A percentile compares a stretch with the other conserved stretches of the same genome.
phyloP scores from a whole-genome alignment of 257 asterid genomes.

The Plantago ovata region DNA sequence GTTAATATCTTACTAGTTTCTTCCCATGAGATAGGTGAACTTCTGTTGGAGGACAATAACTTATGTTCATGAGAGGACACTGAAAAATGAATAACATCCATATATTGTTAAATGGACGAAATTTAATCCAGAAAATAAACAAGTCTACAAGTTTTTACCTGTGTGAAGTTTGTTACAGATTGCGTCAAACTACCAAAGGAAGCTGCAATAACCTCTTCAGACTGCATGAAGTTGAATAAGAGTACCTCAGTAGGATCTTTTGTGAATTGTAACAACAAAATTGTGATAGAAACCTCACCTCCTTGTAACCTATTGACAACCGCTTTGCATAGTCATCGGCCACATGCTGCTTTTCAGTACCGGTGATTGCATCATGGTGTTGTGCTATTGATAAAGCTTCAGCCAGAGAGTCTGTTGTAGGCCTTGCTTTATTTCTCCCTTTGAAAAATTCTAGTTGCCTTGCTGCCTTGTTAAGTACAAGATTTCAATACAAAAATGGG shows the following conservation, averaged over 20 bases:
- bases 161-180: conserved; percentile 5
- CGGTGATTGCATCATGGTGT: conserved; percentile 53
- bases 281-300: conserved; percentile 24
- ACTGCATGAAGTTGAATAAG: conserved; percentile 1
- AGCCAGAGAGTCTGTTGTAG: conserved; percentile 32
- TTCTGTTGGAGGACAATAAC: conserved; percentile 54
- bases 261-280: neutral
- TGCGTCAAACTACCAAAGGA: conserved; percentile 14
- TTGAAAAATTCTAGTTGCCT: conserved; percentile 40
- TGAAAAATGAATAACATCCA: too few relatives aligned
- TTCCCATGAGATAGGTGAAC: conserved; percentile 32
- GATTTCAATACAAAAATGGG: too few relatives aligned
- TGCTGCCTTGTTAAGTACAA: conserved; percentile 32
- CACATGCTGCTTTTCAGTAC: conserved; percentile 45
- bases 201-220: conserved; percentile 17
- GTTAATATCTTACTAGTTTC: conserved; percentile 36
- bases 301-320: conserved; percentile 38
- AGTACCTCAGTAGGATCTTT: neutral
- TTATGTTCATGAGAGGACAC: conserved; percentile 54
- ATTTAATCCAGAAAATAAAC: too few relatives aligned
- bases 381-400: conserved; percentile 47
- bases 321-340: conserved; percentile 44
- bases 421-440: conserved; percentile 30
- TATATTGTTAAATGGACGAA: too few relatives aligned
- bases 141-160: conserved; percentile 6